Evolutionary conservation across 345 rosid species (phyloP).

Genomic region (Melastoma malabathricum): DNA sequence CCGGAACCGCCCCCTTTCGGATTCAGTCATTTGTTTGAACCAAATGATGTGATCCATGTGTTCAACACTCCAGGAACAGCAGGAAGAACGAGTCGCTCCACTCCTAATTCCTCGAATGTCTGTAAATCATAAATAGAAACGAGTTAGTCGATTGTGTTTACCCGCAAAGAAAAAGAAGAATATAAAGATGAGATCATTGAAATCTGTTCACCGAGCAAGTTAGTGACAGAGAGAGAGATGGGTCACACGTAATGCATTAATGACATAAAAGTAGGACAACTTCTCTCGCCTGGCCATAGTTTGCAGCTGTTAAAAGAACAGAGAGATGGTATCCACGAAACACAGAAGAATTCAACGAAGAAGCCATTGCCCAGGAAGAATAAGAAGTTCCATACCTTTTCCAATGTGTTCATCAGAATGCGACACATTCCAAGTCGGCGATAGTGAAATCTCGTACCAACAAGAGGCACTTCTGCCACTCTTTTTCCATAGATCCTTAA

Average conservation of each 20-base stretch:
- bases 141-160: not conserved
- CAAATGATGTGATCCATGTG: constrained; percentile 69
- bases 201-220: too few relatives aligned
- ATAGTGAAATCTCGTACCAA: constrained; percentile 36
- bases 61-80: constrained; percentile 51
- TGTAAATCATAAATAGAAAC: constrained; percentile 13
- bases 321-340: not conserved
- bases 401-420: constrained; percentile 39
- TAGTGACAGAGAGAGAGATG: too few relatives aligned
- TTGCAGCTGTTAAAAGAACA: constrained; percentile 1
- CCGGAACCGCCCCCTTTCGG: constrained; percentile 37
- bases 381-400: constrained; percentile 18
- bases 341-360: not conserved
- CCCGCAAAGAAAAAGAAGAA: constrained; percentile 2
- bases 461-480: constrained; percentile 56
- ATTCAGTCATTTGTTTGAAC: constrained; percentile 39
- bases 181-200: not conserved
- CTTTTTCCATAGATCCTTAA: constrained; percentile 48
- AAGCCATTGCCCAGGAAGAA: not conserved
- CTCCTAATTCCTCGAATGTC: constrained; percentile 55
- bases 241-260: too few relatives aligned
- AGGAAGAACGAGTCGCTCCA: constrained; percentile 58
- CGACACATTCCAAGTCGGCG: constrained; percentile 56
- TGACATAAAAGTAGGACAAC: too few relatives aligned
- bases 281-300: too few relatives aligned